These are phyloP conservation scores for Ogataea wickerhamii DNA, from an alignment of 805 yeast species.

Conservation along the genomic window DNA sequence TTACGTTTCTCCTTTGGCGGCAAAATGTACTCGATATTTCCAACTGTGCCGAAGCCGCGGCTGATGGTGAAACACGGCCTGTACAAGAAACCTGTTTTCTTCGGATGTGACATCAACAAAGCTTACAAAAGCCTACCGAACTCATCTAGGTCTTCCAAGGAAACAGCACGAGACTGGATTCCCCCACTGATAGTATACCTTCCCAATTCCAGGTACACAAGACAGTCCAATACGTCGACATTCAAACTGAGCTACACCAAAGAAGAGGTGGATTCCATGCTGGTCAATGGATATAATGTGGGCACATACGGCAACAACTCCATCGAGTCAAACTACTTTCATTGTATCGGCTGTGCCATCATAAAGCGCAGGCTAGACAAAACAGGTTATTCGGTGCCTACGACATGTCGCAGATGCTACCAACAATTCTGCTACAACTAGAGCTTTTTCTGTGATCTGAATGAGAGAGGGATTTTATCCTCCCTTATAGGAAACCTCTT, in stretches of 20 bases:
- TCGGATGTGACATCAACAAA: constrained; percentile 39
- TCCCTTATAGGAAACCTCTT: constrained; percentile 17
- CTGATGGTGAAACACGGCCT: constrained; percentile 22
- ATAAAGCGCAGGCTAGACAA: constrained; percentile 50
- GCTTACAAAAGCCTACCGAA: constrained; percentile 27
- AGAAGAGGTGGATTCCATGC: constrained; percentile 42
- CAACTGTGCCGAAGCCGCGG: constrained; percentile 34
- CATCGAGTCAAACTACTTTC: constrained; percentile 32
- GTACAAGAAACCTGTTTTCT: constrained; percentile 33
- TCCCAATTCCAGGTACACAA: constrained; percentile 42
- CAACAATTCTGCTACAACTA: constrained; percentile 38
- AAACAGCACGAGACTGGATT: constrained; percentile 18
- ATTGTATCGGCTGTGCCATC: constrained; percentile 57
- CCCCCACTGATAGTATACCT: constrained; percentile 56
- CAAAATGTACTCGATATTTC: constrained; percentile 29
- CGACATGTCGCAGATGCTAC: constrained; percentile 37
- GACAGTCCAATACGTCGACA: constrained; percentile 53
- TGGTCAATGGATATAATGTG: constrained; percentile 49
- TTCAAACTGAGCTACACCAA: constrained; percentile 50
- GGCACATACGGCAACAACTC: constrained; percentile 45
- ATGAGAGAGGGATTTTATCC: constrained; percentile 21
- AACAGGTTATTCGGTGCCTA: constrained; percentile 19
- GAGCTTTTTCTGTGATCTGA: constrained; percentile 7
- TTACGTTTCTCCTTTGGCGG: constrained; percentile 5
- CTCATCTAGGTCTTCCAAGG: constrained; percentile 5